Conservation (phyloP, 2,329 filamentous ascomycete genomes). For the Trichoderma citrinoviride region DNA sequence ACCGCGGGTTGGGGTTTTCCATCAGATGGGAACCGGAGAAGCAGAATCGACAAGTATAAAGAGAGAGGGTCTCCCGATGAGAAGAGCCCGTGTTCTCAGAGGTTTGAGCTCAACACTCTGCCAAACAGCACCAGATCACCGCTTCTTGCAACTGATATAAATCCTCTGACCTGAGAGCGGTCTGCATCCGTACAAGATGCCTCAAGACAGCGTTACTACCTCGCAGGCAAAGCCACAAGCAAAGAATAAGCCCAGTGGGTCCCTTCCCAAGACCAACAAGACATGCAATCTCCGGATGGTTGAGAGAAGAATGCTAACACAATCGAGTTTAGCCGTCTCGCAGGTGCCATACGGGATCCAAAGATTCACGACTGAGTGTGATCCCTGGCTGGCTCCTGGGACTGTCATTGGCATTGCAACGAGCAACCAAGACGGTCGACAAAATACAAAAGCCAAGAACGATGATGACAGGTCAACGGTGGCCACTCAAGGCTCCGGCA, state of each 20-base stretch:
- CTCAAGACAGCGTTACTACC: not conserved
- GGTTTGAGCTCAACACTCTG: not conserved
- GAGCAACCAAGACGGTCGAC: not conserved
- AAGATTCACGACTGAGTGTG: slow-evolving; percentile 13
- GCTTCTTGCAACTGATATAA: not conserved
- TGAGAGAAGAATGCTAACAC: not conserved
- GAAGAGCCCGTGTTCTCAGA: not conserved
- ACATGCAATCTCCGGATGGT: not conserved
- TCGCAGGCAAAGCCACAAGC: not conserved
- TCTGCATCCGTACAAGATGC: not conserved
- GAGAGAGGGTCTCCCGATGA: not conserved
- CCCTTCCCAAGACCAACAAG: not conserved
- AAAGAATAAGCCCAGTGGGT: not conserved
- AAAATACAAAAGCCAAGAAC: not conserved
- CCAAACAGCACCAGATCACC: not conserved
- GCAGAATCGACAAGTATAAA: slow-evolving; percentile 8
- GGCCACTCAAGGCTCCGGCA: slow-evolving; percentile 19
- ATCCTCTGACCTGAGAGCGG: not conserved
- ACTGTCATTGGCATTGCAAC: slow-evolving; percentile 8
- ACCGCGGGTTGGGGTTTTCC: not conserved
- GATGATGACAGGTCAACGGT: slow-evolving; percentile 16
- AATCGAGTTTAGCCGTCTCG: not conserved
- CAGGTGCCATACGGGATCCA: slow-evolving; percentile 16
- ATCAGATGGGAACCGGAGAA: not conserved
- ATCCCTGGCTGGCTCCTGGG: slow-evolving; percentile 11